phyloP scores from a whole-genome alignment of 1,284 basidiomycete genomes.

The Melanopsichium pennsylvanicum region DNA sequence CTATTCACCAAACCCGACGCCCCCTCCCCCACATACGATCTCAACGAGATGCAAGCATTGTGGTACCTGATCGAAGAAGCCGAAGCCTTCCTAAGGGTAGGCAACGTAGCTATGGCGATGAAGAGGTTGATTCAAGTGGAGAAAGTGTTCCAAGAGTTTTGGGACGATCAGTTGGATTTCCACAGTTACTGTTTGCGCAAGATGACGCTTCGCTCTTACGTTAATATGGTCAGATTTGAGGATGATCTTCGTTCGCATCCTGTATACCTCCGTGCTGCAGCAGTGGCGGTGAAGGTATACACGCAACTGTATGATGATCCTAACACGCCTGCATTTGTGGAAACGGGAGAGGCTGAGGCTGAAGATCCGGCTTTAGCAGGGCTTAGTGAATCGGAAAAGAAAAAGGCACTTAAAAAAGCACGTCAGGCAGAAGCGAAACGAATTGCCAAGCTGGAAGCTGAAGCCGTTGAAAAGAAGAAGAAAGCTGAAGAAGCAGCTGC shows the following conservation, averaged over 20 bases:
- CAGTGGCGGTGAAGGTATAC: conserved; percentile 78
- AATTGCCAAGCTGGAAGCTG: conserved; percentile 21
- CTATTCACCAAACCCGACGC: conserved; percentile 68
- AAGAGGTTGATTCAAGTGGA: conserved; percentile 84
- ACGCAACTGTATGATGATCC: conserved; percentile 66
- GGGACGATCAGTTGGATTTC: conserved; percentile 98
- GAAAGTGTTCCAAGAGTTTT: conserved; percentile 85
- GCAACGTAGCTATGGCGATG: conserved; percentile 80
- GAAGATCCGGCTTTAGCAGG: conserved; percentile 17
- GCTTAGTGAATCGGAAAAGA: conserved; percentile 27
- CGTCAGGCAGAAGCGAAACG: conserved; percentile 35
- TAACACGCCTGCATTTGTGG: conserved; percentile 59
- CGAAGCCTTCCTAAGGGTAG: conserved; percentile 74
- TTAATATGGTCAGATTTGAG: conserved; percentile 82
- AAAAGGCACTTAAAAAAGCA: conserved; percentile 40
- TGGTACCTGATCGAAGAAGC: conserved; percentile 88
- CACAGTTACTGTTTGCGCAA: conserved; percentile 93
- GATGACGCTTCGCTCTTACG: conserved; percentile 84
- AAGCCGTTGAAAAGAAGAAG: conserved; percentile 26
- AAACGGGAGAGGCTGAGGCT: conserved; percentile 48
- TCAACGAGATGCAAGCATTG: conserved; percentile 95
- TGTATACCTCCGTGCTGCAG: conserved; percentile 77
- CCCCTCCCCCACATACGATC: conserved; percentile 76
- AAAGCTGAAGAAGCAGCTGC: conserved; percentile 35
- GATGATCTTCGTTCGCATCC: conserved; percentile 79